A percentile compares a stretch with the other conserved stretches of the same genome.
phyloP scores from a whole-genome alignment of 1,139 yeast species.

The Suhomyces atakaporum region DNA sequence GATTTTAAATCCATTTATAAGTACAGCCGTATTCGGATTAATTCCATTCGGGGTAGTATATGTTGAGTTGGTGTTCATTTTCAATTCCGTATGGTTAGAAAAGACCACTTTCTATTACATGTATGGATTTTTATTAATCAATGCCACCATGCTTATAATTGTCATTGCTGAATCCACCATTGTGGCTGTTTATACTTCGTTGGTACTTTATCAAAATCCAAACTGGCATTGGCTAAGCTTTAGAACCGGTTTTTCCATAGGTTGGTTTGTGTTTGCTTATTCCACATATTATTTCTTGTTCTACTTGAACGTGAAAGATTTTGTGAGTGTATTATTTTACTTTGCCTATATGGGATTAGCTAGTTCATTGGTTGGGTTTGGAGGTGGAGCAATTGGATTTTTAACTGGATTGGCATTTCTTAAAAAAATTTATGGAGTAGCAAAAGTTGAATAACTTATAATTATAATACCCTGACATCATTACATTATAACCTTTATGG shows the following conservation, averaged over 20 bases:
- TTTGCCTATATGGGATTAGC: slow-evolving; percentile 72
- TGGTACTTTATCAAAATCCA: slow-evolving; percentile 60
- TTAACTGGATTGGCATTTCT: slow-evolving; percentile 64
- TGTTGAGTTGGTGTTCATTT: slow-evolving; percentile 73
- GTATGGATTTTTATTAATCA: slow-evolving; percentile 74
- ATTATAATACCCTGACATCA: neutral
- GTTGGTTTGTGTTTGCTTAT: slow-evolving; percentile 69
- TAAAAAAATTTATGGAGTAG: slow-evolving; percentile 56
- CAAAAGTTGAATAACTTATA: slow-evolving; percentile 52
- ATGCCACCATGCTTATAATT: slow-evolving; percentile 58
- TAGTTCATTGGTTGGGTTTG: slow-evolving; percentile 62
- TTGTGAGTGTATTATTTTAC: slow-evolving; percentile 69
- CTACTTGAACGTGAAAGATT: slow-evolving; percentile 60
- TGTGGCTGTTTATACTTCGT: slow-evolving; percentile 64
- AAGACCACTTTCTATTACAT: slow-evolving; percentile 76
- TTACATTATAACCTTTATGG: neutral
- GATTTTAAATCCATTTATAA: slow-evolving; percentile 26
- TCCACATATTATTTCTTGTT: slow-evolving; percentile 66
- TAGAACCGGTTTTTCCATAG: slow-evolving; percentile 68
- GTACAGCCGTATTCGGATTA: slow-evolving; percentile 54
- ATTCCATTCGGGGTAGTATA: slow-evolving; percentile 81
- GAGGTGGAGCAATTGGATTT: slow-evolving; percentile 77
- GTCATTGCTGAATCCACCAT: slow-evolving; percentile 76
- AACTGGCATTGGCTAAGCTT: slow-evolving; percentile 88
- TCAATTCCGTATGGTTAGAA: slow-evolving; percentile 78